Conservation (phyloP, 805 yeast genomes). For the Cyberlindnera sargentensis region DNA sequence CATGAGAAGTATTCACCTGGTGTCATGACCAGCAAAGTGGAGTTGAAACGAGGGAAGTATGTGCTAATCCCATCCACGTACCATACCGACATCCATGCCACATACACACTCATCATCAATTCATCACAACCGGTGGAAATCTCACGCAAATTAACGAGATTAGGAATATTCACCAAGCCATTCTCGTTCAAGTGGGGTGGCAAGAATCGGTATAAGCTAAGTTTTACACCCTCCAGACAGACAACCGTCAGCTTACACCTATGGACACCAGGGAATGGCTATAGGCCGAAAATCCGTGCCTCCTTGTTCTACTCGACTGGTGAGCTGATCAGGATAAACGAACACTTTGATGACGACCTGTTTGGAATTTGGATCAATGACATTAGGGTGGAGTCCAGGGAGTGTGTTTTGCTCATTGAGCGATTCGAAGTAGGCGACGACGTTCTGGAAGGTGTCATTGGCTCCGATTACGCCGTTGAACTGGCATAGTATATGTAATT, state of each 20-base stretch:
- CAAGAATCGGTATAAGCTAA: constrained; percentile 32
- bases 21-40: constrained; percentile 17
- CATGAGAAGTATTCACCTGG: constrained; percentile 30
- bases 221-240: constrained; percentile 18
- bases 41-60: constrained; percentile 29
- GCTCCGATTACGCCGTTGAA: constrained; percentile 23
- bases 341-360: constrained; percentile 34
- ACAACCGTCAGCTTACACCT: constrained; percentile 19
- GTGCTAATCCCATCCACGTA: constrained; percentile 41
- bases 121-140: constrained; percentile 14
- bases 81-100: constrained; percentile 24
- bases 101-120: constrained; percentile 29
- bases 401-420: constrained; percentile 37
- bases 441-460: constrained; percentile 31
- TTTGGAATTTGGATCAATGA: constrained; percentile 34
- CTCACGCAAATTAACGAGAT: constrained; percentile 19
- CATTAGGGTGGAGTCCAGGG: constrained; percentile 15
- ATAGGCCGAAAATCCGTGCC: constrained; percentile 41
- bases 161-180: constrained; percentile 31
- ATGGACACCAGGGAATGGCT: constrained; percentile 16
- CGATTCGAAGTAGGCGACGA: constrained; percentile 43
- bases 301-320: constrained; percentile 30
- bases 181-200: constrained; percentile 32
- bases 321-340: constrained; percentile 29
- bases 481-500: background rate